A percentile compares a stretch with the other conserved stretches of the same genome.
Evolutionary conservation across 352 stramenopile species (phyloP).

Genomic region (Pythium plurisporium): DNA sequence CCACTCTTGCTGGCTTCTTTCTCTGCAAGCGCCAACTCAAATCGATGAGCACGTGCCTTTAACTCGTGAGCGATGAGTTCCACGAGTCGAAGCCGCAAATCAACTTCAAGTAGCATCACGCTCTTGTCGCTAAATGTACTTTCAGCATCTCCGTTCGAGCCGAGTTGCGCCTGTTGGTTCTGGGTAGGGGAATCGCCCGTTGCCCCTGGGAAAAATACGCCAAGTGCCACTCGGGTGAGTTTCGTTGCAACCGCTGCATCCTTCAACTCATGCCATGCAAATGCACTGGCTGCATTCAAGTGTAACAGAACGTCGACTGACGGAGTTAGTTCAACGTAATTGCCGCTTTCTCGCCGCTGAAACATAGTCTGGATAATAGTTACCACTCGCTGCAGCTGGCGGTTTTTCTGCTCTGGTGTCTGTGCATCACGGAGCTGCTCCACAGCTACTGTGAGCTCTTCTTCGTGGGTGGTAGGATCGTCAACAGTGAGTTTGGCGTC

Average conservation of each 20-base stretch:
- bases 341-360: not conserved
- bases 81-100: conserved; percentile 42
- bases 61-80: conserved; percentile 43
- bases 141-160: not conserved
- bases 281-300: conserved; percentile 38
- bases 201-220: conserved; percentile 32
- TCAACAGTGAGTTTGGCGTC: conserved; percentile 57
- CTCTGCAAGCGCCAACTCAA: not conserved
- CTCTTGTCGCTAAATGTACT: conserved; percentile 35
- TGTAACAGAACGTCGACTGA: conserved; percentile 31
- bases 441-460: conserved; percentile 49
- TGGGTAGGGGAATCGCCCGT: not conserved
- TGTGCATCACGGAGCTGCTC: conserved; percentile 74
- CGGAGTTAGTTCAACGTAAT: not conserved
- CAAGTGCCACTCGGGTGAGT: conserved; percentile 29
- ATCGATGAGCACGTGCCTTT: conserved; percentile 20
- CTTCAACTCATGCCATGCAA: conserved; percentile 43
- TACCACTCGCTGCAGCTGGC: conserved; percentile 22
- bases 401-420: conserved; percentile 31
- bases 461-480: conserved; percentile 31
- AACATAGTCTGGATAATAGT: not conserved
- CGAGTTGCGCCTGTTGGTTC: not conserved
- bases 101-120: conserved; percentile 47
- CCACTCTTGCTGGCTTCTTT: not conserved
- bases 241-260: conserved; percentile 13